These are phyloP conservation scores for Pseudovirgaria hyperparasitica DNA, from an alignment of 2,329 filamentous ascomycete species.

Conservation along the genomic window DNA sequence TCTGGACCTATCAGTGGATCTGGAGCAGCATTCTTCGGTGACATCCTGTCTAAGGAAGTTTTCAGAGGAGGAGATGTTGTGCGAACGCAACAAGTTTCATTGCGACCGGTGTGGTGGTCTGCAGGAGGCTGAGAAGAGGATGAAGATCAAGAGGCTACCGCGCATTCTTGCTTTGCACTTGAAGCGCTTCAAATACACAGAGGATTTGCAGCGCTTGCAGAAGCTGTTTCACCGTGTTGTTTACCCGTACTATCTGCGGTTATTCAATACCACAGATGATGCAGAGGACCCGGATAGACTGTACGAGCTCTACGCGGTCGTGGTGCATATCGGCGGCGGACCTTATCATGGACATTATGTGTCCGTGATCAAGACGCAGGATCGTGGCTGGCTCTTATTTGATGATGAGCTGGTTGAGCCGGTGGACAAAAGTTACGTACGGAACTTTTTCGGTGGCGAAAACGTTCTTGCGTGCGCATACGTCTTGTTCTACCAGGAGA, in stretches of 20 bases:
- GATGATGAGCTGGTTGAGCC: constrained; percentile 98
- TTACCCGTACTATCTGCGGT: constrained; percentile 88
- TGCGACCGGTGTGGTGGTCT: constrained; percentile 94
- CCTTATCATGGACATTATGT: constrained; percentile 98
- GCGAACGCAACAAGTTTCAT: constrained; percentile 96
- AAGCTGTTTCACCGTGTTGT: constrained; percentile 96
- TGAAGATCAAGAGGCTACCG: constrained; percentile 95
- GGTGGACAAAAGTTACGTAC: constrained; percentile 89
- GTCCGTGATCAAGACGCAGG: constrained; percentile 92
- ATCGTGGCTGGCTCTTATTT: constrained; percentile 89
- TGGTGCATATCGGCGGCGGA: constrained; percentile 92
- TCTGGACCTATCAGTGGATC: constrained; percentile 86
- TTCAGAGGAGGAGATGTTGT: constrained; percentile 93
- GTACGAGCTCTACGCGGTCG: constrained; percentile 93
- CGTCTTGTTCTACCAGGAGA: constrained; percentile 96
- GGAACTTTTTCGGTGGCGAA: constrained; percentile 91
- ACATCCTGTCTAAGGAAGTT: constrained; percentile 93
- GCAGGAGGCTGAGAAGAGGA: constrained; percentile 95
- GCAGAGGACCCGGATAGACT: constrained; percentile 84
- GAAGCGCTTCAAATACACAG: constrained; percentile 97
- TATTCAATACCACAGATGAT: constrained; percentile 96
- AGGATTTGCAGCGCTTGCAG: constrained; percentile 83
- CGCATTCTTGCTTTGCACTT: constrained; percentile 85
- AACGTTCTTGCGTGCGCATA: constrained; percentile 83
- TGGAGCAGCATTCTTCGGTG: constrained; percentile 90